Conservation (phyloP, 306 rosid species). For the Trichosanthes cucumerina region DNA sequence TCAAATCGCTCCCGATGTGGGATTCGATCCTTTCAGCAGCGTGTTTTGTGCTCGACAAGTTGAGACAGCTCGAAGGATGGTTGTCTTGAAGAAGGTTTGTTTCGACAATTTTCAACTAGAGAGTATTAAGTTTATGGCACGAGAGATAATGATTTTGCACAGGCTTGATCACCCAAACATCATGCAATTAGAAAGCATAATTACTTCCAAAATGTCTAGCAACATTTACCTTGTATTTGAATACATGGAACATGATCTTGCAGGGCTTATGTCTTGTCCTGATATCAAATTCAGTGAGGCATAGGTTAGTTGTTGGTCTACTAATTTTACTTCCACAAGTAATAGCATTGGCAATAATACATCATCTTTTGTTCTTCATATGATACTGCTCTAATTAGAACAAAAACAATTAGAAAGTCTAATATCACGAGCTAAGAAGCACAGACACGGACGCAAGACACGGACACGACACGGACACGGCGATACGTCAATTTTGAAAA, state of each 20-base stretch:
- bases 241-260: constrained; percentile 99
- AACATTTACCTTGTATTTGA: constrained; percentile 95
- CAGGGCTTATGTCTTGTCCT: constrained; percentile 72
- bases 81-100: constrained; percentile 89
- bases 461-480: too few species aligned
- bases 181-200: too few species aligned
- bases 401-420: neutral
- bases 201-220: constrained; percentile 57
- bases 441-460: too few species aligned
- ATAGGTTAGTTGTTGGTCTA: constrained; percentile 42
- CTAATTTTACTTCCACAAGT: neutral
- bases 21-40: too few species aligned
- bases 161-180: constrained; percentile 94
- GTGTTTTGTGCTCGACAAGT: constrained; percentile 87
- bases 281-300: constrained; percentile 52
- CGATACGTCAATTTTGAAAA: too few species aligned
- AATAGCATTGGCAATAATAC: neutral
- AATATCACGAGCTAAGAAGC: too few species aligned
- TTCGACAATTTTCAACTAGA: constrained; percentile 85
- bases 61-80: constrained; percentile 64
- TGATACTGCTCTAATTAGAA: neutral
- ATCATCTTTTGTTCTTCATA: neutral
- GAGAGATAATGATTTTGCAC: constrained; percentile 81
- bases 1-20: too few species aligned
- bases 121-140: constrained; percentile 91